Evolutionary conservation across 306 rosid genomes (phyloP).

Genomic region (Trifolium repens): DNA sequence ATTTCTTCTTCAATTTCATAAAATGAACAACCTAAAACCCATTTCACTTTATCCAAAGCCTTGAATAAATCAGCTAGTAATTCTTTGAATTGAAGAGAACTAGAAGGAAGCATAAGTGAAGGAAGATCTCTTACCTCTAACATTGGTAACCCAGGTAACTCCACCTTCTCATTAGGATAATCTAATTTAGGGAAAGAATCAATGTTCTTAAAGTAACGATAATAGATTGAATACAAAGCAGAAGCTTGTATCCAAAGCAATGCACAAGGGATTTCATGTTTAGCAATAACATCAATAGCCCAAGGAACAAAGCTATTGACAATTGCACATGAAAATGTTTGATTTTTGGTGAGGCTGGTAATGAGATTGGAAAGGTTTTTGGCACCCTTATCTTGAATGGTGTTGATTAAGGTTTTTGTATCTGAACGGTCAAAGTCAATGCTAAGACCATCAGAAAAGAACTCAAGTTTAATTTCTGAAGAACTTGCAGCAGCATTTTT

Average conservation of each 20-base stretch:
- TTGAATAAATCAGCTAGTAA: neutral
- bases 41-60: slow-evolving; percentile 47
- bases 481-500: neutral
- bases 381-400: slow-evolving; percentile 39
- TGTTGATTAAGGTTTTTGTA: neutral
- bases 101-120: slow-evolving; percentile 52
- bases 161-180: slow-evolving; percentile 35
- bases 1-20: slow-evolving; percentile 58
- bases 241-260: slow-evolving; percentile 69
- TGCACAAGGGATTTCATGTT: slow-evolving; percentile 56
- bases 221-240: slow-evolving; percentile 53
- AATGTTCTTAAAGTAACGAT: slow-evolving; percentile 40
- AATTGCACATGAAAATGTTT: slow-evolving; percentile 46
- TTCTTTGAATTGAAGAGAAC: slow-evolving; percentile 19
- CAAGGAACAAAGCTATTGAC: slow-evolving; percentile 59
- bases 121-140: slow-evolving; percentile 58
- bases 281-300: slow-evolving; percentile 44
- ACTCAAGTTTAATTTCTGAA: slow-evolving; percentile 40
- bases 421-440: slow-evolving; percentile 50
- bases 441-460: slow-evolving; percentile 64
- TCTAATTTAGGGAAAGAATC: slow-evolving; percentile 38
- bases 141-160: slow-evolving; percentile 54
- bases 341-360: slow-evolving; percentile 31
- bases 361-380: slow-evolving; percentile 50
- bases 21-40: slow-evolving; percentile 61